Base-by-base conservation (phyloP, 2,329 filamentous ascomycete genomes). In the Trichocomaceae sp. region DNA sequence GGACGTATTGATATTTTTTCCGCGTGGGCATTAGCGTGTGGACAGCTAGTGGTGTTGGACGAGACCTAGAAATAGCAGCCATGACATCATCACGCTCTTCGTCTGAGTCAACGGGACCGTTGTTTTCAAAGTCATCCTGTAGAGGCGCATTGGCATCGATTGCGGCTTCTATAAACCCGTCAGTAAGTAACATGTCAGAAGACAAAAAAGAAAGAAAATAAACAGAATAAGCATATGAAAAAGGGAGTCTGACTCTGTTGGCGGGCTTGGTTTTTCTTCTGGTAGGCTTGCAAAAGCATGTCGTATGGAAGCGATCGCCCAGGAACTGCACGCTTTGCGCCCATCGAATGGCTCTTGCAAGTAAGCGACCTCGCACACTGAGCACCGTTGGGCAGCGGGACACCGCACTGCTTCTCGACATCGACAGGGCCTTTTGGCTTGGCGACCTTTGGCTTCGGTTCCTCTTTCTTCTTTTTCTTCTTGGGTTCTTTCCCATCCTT, bases 251-350 rank as follows among this genome's bases (percentile, higher is more conserved):
- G 79, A 91, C 89, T 95, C 72, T 97, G 93, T 75, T 96, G 89
- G 67, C 96, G 95, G 20, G 93, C 93, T 71, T 97, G 93, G 65
- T 99, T 99, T 79, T 96, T 97, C 80, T 97, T 96, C 71, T 93
- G 88, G 66, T 93, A 93, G 7, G 87, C 86, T 13, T 87, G 85
- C 37, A 96, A 79, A 39, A 96, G 77, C 86, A 95, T 93, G 70
- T 96, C 90, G 66, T 96, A 96, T 1, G 91, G 91, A 57, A 95
- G 74, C 45, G 88, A 93, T 58, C 91, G 81, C 0, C 91, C 91
- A 5, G 89, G 87, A 2, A 96, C 91, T 0, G 87, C 87, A 62
- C 91, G 81, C 72, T 96, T 96, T 5, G 91, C 87, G 10, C 91
- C 90, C 91, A 96, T 96, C n/a, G 82, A 86, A 61, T 96, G 91